Conservation (phyloP, 768 basidiomycete species). For the Suillus americanus region DNA sequence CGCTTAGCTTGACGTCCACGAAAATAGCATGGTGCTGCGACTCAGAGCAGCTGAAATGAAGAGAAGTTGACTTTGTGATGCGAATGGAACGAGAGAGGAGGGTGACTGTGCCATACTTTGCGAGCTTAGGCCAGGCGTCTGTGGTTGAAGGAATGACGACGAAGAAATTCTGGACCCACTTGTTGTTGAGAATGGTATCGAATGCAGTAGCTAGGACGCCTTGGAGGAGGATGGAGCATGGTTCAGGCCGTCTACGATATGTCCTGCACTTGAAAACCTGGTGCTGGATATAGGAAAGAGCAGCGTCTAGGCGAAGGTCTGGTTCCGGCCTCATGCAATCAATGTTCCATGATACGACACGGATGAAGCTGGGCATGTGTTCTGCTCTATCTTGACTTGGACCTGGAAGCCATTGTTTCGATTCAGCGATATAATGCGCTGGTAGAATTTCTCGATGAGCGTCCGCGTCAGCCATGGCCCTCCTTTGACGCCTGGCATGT, state of each 20-base stretch:
- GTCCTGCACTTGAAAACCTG: conserved; percentile 43
- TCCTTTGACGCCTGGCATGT: neutral
- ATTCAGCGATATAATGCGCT: neutral
- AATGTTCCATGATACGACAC: conserved; percentile 66
- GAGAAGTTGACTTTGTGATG: conserved; percentile 39
- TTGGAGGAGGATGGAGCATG: conserved; percentile 63
- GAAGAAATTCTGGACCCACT: conserved; percentile 60
- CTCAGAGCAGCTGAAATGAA: conserved; percentile 45
- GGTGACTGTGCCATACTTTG: conserved; percentile 58
- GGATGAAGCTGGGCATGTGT: conserved; percentile 35
- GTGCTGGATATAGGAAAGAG: conserved; percentile 49
- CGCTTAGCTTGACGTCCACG: conserved; percentile 44
- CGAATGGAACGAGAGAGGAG: conserved; percentile 52
- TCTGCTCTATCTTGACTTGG: neutral
- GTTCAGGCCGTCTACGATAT: conserved; percentile 42
- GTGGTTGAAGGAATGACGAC: conserved; percentile 47
- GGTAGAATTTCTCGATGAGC: neutral
- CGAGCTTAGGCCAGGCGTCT: conserved; percentile 46
- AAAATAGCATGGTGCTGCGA: conserved; percentile 51
- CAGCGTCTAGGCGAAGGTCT: conserved; percentile 40
- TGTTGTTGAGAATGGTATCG: conserved; percentile 43
- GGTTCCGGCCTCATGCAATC: conserved; percentile 38
- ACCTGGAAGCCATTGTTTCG: conserved; percentile 1
- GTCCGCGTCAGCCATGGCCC: conserved; percentile 1
- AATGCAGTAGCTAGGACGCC: conserved; percentile 52